A percentile compares a stretch with the other conserved stretches of the same genome.
phyloP scores from a whole-genome alignment of 2,329 filamentous ascomycete genomes.

The Penicillium rolfsii region DNA sequence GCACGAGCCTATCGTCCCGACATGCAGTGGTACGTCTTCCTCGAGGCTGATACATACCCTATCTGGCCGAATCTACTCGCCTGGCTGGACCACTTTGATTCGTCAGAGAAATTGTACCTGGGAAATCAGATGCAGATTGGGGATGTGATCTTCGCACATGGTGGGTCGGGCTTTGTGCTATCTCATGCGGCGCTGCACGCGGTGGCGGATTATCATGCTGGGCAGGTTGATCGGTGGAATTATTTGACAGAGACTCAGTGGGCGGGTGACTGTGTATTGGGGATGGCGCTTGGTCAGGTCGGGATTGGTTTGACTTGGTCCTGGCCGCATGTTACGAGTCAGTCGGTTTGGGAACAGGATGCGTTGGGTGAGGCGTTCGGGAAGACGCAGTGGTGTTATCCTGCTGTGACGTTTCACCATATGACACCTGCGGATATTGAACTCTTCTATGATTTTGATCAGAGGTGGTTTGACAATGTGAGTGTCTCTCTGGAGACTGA shows the following conservation, averaged over 20 bases:
- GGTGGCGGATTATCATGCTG: conserved; percentile 46
- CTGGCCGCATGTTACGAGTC: conserved; percentile 30
- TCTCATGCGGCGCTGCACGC: conserved; percentile 52
- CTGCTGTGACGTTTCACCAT: conserved; percentile 35
- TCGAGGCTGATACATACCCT: conserved; percentile 60
- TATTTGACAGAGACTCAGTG: conserved; percentile 45
- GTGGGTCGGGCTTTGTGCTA: conserved; percentile 55
- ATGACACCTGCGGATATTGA: conserved; percentile 34
- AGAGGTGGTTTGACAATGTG: conserved; percentile 32
- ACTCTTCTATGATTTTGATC: conserved; percentile 31
- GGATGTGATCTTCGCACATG: conserved; percentile 52
- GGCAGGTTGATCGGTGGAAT: conserved; percentile 47
- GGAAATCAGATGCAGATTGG: conserved; percentile 55
- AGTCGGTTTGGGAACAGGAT: conserved; percentile 33
- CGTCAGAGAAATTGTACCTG: conserved; percentile 51
- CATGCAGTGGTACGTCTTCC: conserved; percentile 60
- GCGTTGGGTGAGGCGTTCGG: conserved; percentile 24
- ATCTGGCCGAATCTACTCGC: conserved; percentile 55
- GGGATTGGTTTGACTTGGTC: conserved; percentile 44
- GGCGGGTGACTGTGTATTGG: conserved; percentile 53
- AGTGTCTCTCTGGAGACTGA: conserved; percentile 5
- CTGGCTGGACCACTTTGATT: conserved; percentile 55
- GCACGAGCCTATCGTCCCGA: conserved; percentile 47
- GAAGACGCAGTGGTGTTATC: conserved; percentile 32
- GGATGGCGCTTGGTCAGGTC: conserved; percentile 46